These are phyloP conservation scores for Sporisorium exsertum DNA, from an alignment of 1,284 basidiomycete genomes.

Conservation along the genomic window DNA sequence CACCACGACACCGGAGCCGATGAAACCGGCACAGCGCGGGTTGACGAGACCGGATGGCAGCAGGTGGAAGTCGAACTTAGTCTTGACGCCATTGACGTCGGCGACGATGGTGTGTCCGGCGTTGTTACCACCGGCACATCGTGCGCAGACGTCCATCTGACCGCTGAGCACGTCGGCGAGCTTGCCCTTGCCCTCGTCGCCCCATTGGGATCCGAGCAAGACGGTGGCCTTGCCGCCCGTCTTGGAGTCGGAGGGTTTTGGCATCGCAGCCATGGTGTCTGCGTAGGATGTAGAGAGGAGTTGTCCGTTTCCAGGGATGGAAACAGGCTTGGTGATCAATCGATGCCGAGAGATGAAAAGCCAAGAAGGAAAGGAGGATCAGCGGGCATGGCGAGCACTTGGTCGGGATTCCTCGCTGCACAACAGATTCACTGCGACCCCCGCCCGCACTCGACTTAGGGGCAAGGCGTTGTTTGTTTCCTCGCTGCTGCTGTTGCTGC, in stretches of 20 bases:
- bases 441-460: slow-evolving; percentile 1
- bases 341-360: slow-evolving; percentile 57
- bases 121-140: slow-evolving; percentile 98
- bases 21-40: slow-evolving; percentile 84
- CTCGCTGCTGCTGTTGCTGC: background rate
- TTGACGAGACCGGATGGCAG: slow-evolving; percentile 94
- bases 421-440: background rate
- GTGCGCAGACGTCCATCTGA: slow-evolving; percentile 90
- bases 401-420: slow-evolving; percentile 5
- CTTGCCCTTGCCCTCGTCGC: slow-evolving; percentile 69
- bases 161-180: slow-evolving; percentile 71
- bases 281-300: background rate
- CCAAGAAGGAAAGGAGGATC: slow-evolving; percentile 28
- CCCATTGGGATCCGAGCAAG: slow-evolving; percentile 68
- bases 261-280: slow-evolving; percentile 63
- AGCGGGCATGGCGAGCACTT: slow-evolving; percentile 15
- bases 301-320: slow-evolving; percentile 25
- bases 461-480: background rate
- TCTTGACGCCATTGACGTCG: slow-evolving; percentile 79
- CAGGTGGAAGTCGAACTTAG: slow-evolving; percentile 94
- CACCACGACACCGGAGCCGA: slow-evolving; percentile 93
- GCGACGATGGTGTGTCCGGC: slow-evolving; percentile 98
- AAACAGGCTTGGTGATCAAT: slow-evolving; percentile 55
- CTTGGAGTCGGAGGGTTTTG: slow-evolving; percentile 63
- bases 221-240: slow-evolving; percentile 65